Evolutionary conservation across 805 yeast species (phyloP).

Genomic region (Cyberlindnera subsufficiens): DNA sequence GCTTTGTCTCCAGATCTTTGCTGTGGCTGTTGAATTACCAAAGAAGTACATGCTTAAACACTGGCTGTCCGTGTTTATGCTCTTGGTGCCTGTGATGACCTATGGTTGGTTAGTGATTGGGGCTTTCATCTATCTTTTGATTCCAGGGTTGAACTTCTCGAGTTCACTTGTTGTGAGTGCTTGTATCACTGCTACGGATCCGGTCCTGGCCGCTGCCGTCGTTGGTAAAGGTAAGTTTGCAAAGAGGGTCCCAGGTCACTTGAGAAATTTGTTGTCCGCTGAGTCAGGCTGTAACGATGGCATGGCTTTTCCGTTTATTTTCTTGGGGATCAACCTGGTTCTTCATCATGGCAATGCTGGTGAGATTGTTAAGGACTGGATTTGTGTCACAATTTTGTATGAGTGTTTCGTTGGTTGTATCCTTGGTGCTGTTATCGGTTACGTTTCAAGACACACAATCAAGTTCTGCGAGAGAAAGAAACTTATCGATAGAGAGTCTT

Average conservation of each 20-base stretch:
- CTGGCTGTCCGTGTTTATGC: constrained; percentile 68
- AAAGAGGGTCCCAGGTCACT: constrained; percentile 86
- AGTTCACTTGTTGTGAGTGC: constrained; percentile 74
- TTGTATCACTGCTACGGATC: constrained; percentile 93
- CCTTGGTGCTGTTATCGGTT: constrained; percentile 71
- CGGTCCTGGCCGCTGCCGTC: constrained; percentile 91
- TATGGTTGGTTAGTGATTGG: constrained; percentile 85
- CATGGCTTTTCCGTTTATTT: constrained; percentile 90
- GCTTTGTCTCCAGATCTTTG: constrained; percentile 82
- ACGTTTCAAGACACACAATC: constrained; percentile 60
- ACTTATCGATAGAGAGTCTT: constrained; percentile 83
- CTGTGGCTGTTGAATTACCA: constrained; percentile 92
- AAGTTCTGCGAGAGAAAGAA: constrained; percentile 64
- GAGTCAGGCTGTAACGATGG: constrained; percentile 93
- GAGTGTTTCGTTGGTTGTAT: constrained; percentile 78
- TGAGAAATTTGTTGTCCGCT: constrained; percentile 75
- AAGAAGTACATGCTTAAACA: constrained; percentile 82
- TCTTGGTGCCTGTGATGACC: constrained; percentile 85
- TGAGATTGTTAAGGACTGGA: constrained; percentile 75
- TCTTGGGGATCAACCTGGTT: constrained; percentile 60
- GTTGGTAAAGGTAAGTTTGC: constrained; percentile 94
- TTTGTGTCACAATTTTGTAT: constrained; percentile 67
- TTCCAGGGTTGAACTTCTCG: constrained; percentile 67
- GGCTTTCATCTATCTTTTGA: constrained; percentile 67
- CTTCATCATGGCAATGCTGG: constrained; percentile 59